A percentile compares a stretch with the other conserved stretches of the same genome.
Conservation (phyloP, 2,329 filamentous ascomycete genomes). For the Trichophyton mentagrophytes region DNA sequence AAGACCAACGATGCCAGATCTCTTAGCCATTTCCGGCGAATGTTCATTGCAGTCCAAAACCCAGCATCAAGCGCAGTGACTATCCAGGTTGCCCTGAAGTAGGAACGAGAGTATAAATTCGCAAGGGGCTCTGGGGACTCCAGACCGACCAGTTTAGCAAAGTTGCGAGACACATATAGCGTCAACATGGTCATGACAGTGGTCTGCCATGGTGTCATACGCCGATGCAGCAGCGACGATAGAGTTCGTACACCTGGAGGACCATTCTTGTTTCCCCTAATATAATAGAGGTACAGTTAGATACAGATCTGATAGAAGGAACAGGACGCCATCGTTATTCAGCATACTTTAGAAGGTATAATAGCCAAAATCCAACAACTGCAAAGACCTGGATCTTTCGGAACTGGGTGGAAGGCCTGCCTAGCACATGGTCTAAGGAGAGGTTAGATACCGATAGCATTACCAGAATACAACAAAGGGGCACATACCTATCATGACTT, state of each 20-base stretch:
- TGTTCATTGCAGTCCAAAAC: constrained; percentile 97
- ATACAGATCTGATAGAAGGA: neutral
- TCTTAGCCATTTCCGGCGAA: constrained; percentile 64
- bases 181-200: constrained; percentile 78
- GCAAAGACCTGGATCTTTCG: constrained; percentile 84
- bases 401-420: constrained; percentile 80
- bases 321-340: neutral
- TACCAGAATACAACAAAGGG: neutral
- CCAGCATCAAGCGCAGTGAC: constrained; percentile 89
- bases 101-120: constrained; percentile 82
- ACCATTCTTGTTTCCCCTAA: constrained; percentile 73
- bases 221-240: constrained; percentile 56
- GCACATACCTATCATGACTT: neutral
- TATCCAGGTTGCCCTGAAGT: constrained; percentile 94
- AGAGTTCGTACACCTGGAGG: constrained; percentile 61
- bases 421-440: constrained; percentile 67
- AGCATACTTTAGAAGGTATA: constrained; percentile 62
- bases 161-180: constrained; percentile 83
- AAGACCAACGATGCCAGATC: constrained; percentile 76
- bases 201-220: constrained; percentile 79
- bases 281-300: constrained; percentile 8
- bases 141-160: constrained; percentile 79
- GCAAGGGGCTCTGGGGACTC: constrained; percentile 87
- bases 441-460: neutral
- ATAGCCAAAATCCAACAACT: constrained; percentile 81